Evolutionary conservation across 129 eudicot species (phyloP).

Genomic region (Rutidosis leptorrhynchoides): DNA sequence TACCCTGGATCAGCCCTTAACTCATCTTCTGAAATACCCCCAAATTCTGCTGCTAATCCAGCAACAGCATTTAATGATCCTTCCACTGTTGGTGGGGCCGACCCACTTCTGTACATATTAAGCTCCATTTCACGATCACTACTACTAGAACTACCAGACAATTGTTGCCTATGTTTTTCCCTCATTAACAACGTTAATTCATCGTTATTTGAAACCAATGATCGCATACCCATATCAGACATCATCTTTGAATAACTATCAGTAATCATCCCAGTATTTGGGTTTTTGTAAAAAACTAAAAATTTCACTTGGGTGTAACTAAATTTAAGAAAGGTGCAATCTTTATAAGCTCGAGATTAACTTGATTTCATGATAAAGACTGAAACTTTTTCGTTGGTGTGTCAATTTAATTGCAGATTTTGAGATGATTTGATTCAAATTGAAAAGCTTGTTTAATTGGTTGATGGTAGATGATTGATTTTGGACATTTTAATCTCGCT

Average conservation of each 20-base stretch:
- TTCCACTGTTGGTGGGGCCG: slow-evolving; percentile 93
- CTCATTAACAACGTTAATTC: slow-evolving; percentile 65
- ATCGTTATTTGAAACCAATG: slow-evolving; percentile 44
- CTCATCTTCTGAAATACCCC: slow-evolving; percentile 67
- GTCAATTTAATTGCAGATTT: slow-evolving; percentile 1
- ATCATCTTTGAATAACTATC: slow-evolving; percentile 70
- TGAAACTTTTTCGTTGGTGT: slow-evolving; percentile 7
- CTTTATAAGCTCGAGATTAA: slow-evolving; percentile 14
- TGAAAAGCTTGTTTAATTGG: slow-evolving; percentile 9
- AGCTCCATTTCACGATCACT: slow-evolving; percentile 58
- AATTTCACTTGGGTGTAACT: slow-evolving; percentile 8
- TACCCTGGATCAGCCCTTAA: slow-evolving; percentile 93
- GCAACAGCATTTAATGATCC: slow-evolving; percentile 72
- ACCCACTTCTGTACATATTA: slow-evolving; percentile 71
- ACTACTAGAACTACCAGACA: slow-evolving; percentile 18
- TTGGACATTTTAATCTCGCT: slow-evolving; percentile 31
- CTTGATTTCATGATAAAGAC: slow-evolving; percentile 10
- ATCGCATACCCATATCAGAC: slow-evolving; percentile 62
- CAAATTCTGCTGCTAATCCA: slow-evolving; percentile 43
- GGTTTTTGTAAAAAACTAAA: slow-evolving; percentile 26
- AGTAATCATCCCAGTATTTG: slow-evolving; percentile 43
- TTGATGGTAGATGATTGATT: slow-evolving; percentile 1
- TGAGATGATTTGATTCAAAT: slow-evolving; percentile 5
- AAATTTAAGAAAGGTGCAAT: slow-evolving; percentile 11
- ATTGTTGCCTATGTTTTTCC: slow-evolving; percentile 52